A percentile compares a stretch with the other conserved stretches of the same genome.
Evolutionary conservation across 345 rosid genomes (phyloP).

Genomic region (Orychophragmus violaceus): DNA sequence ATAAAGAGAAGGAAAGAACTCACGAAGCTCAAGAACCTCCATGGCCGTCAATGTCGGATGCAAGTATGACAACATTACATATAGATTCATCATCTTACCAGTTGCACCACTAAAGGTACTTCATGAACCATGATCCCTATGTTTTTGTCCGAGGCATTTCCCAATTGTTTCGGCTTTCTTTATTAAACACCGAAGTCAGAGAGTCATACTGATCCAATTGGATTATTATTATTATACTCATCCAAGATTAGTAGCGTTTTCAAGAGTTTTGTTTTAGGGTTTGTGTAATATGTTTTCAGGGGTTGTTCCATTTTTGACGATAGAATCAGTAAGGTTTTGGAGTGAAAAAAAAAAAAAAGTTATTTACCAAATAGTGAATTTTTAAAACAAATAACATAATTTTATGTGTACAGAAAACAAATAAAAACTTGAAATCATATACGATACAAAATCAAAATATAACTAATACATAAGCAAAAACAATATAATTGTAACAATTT

Average conservation of each 20-base stretch:
- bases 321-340: background rate
- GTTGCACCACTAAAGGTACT: conserved; percentile 3
- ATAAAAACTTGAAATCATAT: no score
- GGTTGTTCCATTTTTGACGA: conserved; percentile 3
- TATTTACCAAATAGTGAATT: no score
- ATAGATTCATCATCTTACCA: background rate
- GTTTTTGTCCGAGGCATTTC: conserved; percentile 21
- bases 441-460: no score
- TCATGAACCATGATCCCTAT: conserved; percentile 10
- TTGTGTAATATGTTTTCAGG: conserved; percentile 1
- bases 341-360: no score
- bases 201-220: conserved; percentile 21
- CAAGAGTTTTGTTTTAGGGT: background rate
- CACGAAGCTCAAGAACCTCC: conserved; percentile 61
- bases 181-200: background rate
- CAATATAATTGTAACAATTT: no score
- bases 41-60: conserved; percentile 52
- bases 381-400: no score
- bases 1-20: conserved; percentile 83
- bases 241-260: conserved; percentile 20
- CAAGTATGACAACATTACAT: conserved; percentile 39
- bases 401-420: no score
- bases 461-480: no score
- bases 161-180: conserved; percentile 19
- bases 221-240: conserved; percentile 22